phyloP scores from a whole-genome alignment of 163 green algal genomes.

The Volvox carteri region DNA sequence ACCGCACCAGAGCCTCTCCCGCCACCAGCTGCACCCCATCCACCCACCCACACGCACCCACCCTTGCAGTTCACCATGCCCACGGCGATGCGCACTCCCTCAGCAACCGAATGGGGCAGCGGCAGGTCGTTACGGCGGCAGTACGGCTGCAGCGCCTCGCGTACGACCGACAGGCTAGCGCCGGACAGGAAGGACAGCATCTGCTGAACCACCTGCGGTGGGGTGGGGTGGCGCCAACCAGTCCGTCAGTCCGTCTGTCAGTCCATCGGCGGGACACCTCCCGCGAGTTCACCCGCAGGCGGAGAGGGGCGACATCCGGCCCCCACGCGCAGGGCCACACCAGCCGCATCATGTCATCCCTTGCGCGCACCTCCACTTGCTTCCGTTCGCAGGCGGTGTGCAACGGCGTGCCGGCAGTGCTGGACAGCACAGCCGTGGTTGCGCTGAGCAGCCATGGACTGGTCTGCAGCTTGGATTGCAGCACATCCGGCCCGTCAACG shows the following conservation, averaged over 20 bases:
- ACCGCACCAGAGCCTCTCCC: too few species aligned
- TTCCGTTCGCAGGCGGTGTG: conserved; percentile 22
- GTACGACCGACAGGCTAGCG: neutral
- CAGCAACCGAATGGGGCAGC: neutral
- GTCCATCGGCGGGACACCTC: neutral
- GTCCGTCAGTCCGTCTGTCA: neutral
- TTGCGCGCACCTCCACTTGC: conserved; percentile 1
- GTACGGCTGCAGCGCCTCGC: conserved; percentile 44
- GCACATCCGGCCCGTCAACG: neutral
- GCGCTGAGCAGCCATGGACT: conserved; percentile 27
- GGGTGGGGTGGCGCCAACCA: neutral
- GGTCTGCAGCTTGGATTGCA: conserved; percentile 13
- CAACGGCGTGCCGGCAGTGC: neutral
- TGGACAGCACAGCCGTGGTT: conserved; percentile 3
- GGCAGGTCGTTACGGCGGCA: neutral
- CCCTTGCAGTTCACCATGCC: conserved; percentile 36
- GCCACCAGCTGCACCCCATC: too few species aligned
- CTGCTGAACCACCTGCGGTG: conserved; percentile 12
- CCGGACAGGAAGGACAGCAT: conserved; percentile 35
- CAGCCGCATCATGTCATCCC: neutral
- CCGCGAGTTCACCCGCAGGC: neutral
- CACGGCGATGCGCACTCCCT: conserved; percentile 12
- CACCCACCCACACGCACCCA: neutral
- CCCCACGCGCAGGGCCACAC: too few species aligned
- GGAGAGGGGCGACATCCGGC: neutral